Conservation (phyloP, 1,284 basidiomycete genomes). For the Boletus sp. region DNA sequence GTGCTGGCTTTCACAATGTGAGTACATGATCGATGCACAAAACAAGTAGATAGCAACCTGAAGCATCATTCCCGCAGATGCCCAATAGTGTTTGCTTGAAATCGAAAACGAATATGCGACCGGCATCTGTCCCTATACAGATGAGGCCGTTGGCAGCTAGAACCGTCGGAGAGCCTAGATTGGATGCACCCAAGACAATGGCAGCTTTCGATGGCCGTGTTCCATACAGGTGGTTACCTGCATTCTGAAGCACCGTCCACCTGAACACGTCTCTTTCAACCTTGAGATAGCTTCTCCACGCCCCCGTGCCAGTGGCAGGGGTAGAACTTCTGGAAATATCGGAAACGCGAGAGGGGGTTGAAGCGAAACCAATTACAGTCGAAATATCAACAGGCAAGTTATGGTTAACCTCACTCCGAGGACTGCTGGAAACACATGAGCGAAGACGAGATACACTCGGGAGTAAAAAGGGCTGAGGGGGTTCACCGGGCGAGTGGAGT, state of each 20-base stretch:
- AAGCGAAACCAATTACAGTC: slow-evolving; percentile 44
- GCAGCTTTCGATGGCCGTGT: slow-evolving; percentile 56
- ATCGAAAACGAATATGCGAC: slow-evolving; percentile 82
- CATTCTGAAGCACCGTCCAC: slow-evolving; percentile 73
- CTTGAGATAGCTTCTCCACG: slow-evolving; percentile 26
- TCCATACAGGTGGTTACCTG: slow-evolving; percentile 56
- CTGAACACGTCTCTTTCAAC: slow-evolving; percentile 63
- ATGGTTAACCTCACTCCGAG: slow-evolving; percentile 52
- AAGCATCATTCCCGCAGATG: slow-evolving; percentile 67
- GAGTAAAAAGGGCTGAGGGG: slow-evolving; percentile 60
- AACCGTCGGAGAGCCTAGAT: slow-evolving; percentile 71
- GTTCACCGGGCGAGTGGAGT: slow-evolving; percentile 32
- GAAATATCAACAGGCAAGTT: slow-evolving; percentile 43
- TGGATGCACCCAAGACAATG: slow-evolving; percentile 56
- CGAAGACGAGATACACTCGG: slow-evolving; percentile 83
- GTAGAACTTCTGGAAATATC: slow-evolving; percentile 71
- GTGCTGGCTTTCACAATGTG: slow-evolving; percentile 46
- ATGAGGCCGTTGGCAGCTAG: slow-evolving; percentile 87
- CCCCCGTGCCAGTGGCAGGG: slow-evolving; percentile 27
- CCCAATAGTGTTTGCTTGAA: slow-evolving; percentile 85
- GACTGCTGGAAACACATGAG: slow-evolving; percentile 57
- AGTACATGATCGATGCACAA: slow-evolving; percentile 12
- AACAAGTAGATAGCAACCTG: slow-evolving; percentile 48
- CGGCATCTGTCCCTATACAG: slow-evolving; percentile 83
- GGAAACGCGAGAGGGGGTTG: slow-evolving; percentile 66